Base-by-base conservation (phyloP, 768 basidiomycete genomes). In the Russula compacta region DNA sequence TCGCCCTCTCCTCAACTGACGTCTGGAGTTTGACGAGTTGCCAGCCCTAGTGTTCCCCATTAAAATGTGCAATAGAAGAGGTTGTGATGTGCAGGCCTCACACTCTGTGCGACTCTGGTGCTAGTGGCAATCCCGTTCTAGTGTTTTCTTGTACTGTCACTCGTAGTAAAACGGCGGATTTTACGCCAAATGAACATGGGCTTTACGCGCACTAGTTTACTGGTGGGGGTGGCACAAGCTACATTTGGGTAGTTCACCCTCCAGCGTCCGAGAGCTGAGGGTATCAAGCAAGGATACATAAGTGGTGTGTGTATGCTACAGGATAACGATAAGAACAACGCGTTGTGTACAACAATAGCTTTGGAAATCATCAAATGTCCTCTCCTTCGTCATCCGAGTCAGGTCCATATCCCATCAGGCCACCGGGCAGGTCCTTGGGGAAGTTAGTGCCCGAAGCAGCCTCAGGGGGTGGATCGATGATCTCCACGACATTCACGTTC, bases 401-500 rank as follows among this genome's bases (percentile, higher is more conserved):
- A 9, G 40, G 14, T 35, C 33, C 19, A 56, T 44, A 14, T 21
- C 48, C 53, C 53, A 14, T n/a, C 14, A 43, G 38, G 10, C 19
- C 38, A 32, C 42, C 51, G 2, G 52, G 17, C 10, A 36, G 15
- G 14, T 3, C 56, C 24, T 62, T 58, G 12, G 17, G 32, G 10
- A 36, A 46, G 7, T 36, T 29, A 2, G 51, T 19, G 7, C 10
- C 12, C 14, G 24, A 29, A 29, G 21, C 24, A 9, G 52, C 24
- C 35, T 9, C 35, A 8, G 60, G 42, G 11, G 60, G 56, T 11
- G n/a, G 56, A 15, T 62, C 61, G 15, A 33, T 5, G 39, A 7
- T 46, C 61, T 62, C 61, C 6, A 62, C 61, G n/a, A 62, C n/a
- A 19, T 53, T 56, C 19, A 21, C 15, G 38, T 62, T 62, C 44